phyloP scores from a whole-genome alignment of 2,329 filamentous ascomycete species.

The Aaosphaeria arxii region DNA sequence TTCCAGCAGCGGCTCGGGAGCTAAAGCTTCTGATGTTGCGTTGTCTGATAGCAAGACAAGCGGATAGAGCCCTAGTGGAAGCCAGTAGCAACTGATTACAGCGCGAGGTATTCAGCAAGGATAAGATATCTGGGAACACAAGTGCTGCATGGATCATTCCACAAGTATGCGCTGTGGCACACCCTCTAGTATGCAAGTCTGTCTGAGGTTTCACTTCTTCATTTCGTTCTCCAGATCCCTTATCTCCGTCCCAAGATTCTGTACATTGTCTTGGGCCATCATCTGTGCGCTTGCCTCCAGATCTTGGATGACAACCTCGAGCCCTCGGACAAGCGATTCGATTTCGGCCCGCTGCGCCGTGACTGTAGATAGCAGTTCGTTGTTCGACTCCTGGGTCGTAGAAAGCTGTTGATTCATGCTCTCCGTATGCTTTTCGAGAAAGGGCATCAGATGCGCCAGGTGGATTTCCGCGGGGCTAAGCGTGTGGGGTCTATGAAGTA shows the following conservation, averaged over 20 bases:
- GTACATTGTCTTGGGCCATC: constrained; percentile 38
- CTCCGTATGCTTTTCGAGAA: constrained; percentile 50
- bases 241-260: constrained; percentile 32
- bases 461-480: constrained; percentile 56
- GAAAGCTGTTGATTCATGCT: constrained; percentile 50
- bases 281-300: constrained; percentile 50
- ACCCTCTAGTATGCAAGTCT: too few species aligned
- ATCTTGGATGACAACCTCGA: constrained; percentile 57
- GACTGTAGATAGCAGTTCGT: constrained; percentile 50
- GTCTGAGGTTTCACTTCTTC: constrained; percentile 12
- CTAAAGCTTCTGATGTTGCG: too few species aligned
- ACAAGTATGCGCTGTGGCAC: too few species aligned
- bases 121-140: too few species aligned
- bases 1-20: too few species aligned
- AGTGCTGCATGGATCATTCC: too few species aligned
- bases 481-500: constrained; percentile 52
- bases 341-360: constrained; percentile 57
- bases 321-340: constrained; percentile 49
- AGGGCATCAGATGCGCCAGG: constrained; percentile 57
- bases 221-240: constrained; percentile 34
- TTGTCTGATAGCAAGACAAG: too few species aligned
- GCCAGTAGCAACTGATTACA: too few species aligned
- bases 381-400: constrained; percentile 52
- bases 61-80: too few species aligned
- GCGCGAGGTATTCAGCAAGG: too few species aligned